phyloP scores from a whole-genome alignment of 805 yeast genomes.

The Candida rishiriensis region DNA sequence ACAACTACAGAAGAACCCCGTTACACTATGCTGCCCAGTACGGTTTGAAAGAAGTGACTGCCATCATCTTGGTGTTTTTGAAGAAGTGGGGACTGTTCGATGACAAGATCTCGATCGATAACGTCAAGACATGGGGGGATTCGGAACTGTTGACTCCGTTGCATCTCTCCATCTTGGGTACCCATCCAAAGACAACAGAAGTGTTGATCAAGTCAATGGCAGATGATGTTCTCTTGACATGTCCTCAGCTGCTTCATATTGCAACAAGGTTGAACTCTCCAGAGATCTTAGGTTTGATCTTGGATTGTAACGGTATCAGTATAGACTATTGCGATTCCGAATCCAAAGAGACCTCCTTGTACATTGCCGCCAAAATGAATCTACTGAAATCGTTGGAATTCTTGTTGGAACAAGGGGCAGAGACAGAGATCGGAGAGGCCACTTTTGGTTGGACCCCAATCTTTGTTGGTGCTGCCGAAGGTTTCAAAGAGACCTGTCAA shows the following conservation, averaged over 20 bases:
- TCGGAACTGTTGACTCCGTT: slow-evolving; percentile 77
- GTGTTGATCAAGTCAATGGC: slow-evolving; percentile 48
- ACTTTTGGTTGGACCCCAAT: slow-evolving; percentile 94
- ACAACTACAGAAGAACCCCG: slow-evolving; percentile 77
- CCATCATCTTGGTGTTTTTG: slow-evolving; percentile 51
- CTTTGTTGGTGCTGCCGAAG: slow-evolving; percentile 87
- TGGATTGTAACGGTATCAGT: slow-evolving; percentile 55
- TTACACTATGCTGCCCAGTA: slow-evolving; percentile 86
- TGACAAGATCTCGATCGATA: slow-evolving; percentile 49
- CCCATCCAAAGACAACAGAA: slow-evolving; percentile 71
- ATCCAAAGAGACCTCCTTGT: slow-evolving; percentile 76
- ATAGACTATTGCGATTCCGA: slow-evolving; percentile 59
- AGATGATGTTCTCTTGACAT: slow-evolving; percentile 34
- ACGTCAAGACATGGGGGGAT: slow-evolving; percentile 61
- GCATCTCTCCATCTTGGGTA: slow-evolving; percentile 77
- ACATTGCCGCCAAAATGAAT: slow-evolving; percentile 69
- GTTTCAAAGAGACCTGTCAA: slow-evolving; percentile 53
- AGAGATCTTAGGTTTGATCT: slow-evolving; percentile 48
- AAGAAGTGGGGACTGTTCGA: slow-evolving; percentile 58
- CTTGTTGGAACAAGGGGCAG: slow-evolving; percentile 57
- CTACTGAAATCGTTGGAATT: slow-evolving; percentile 46
- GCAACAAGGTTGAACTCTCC: slow-evolving; percentile 66
- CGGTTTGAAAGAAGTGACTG: slow-evolving; percentile 65
- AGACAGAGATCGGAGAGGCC: slow-evolving; percentile 69
- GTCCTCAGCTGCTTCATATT: slow-evolving; percentile 56